Evolutionary conservation across 257 asterid genomes (phyloP), one percentile per base, ranked within the genome.

Genomic region (Salvia hispanica): DNA sequence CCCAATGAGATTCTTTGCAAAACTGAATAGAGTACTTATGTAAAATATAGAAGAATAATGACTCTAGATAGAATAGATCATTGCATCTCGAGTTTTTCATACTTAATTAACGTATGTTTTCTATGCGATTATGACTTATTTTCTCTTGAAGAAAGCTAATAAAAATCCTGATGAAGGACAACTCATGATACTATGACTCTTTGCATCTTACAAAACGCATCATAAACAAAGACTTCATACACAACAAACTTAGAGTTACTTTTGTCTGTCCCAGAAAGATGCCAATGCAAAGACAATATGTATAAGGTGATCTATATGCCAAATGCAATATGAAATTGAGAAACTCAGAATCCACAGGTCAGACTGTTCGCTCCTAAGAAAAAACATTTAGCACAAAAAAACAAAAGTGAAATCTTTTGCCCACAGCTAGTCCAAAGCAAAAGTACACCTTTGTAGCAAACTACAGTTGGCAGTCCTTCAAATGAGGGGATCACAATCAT

Each of bases 61-160:
- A 57, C 54, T 31, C 7, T 1, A 45, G 46, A 61, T 43, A 50
- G 6, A n/a, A 50, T 11, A 2, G 25, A 58, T 25, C 43, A 18
- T 65, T 39, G 66, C 58, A 73, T 50, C 36, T 50, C 2, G 12
- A 48, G 15, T 37, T 58, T 3, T 18, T 25, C n/a, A 21, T 9
- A 1, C 59, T 54, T 7, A 15, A 59, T 50, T 21, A 60, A 11
- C n/a, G 61, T 34, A 54, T 3, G 33, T 10, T 25, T 39, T 48
- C 40, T 43, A 11, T 6, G 16, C 5, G 33, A 39, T 28, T 55
- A 25, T 34, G 21, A 36, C 40, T 39, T 2, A 14, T 15, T 42
- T 68, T 57, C 34, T 69, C 73, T 59, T 7, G 34, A 10, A 28
- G 66, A 71, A 36, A 70, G 6, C 21, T 64, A 58, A 58, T 7